Conservation (phyloP, 2,329 filamentous ascomycete species). For the Penicillium polonicum region DNA sequence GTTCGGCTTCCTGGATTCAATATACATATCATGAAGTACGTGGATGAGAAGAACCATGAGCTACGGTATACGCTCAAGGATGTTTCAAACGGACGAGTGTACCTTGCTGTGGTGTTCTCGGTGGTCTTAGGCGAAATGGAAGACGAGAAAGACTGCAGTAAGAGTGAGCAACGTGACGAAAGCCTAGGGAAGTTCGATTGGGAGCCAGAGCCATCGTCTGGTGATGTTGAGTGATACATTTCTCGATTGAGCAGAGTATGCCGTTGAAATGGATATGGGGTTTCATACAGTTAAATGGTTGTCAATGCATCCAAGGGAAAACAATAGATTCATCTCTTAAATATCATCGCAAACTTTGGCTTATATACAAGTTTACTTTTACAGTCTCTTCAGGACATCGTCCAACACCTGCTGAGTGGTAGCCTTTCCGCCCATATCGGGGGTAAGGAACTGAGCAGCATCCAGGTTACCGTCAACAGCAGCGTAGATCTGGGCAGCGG, state of each 20-base stretch:
- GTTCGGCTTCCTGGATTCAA: slow-evolving; percentile 40
- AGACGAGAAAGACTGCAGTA: slow-evolving; percentile 16
- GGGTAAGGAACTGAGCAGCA: slow-evolving; percentile 77
- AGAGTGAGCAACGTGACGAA: background rate
- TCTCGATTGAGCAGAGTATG: background rate
- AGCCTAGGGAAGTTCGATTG: slow-evolving; percentile 27
- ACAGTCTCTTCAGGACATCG: slow-evolving; percentile 82
- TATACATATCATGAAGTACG: slow-evolving; percentile 39
- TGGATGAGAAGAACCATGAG: slow-evolving; percentile 70
- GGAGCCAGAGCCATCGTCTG: slow-evolving; percentile 19
- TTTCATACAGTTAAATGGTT: background rate
- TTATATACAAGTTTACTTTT: slow-evolving; percentile 35
- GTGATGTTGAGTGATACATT: slow-evolving; percentile 23
- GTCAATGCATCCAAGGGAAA: background rate
- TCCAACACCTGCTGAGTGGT: slow-evolving; percentile 82
- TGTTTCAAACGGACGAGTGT: slow-evolving; percentile 67
- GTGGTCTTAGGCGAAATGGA: slow-evolving; percentile 54
- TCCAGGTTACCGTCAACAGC: slow-evolving; percentile 89
- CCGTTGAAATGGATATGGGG: background rate
- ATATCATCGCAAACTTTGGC: slow-evolving; percentile 2
- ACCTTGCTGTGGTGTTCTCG: slow-evolving; percentile 79
- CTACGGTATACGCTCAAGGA: slow-evolving; percentile 93
- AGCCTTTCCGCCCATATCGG: slow-evolving; percentile 85
- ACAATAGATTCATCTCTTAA: slow-evolving; percentile 7
- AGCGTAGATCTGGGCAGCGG: slow-evolving; percentile 84